Percentiles rank a stretch among this genome's conserved stretches.
Conservation (phyloP, 768 basidiomycete genomes). For the Boletellus ananiceps region DNA sequence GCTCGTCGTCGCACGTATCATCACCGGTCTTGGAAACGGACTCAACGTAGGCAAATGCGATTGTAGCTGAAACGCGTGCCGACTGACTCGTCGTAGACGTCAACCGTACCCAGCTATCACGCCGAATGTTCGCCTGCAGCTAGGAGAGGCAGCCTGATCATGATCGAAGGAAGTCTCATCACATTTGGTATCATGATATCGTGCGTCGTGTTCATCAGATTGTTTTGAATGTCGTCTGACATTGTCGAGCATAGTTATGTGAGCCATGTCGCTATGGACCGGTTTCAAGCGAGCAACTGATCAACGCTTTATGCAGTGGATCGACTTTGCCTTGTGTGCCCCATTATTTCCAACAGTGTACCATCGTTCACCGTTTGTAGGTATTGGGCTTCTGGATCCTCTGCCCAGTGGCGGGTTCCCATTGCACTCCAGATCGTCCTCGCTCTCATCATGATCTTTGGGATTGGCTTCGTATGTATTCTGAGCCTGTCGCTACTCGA, state of each 20-base stretch:
- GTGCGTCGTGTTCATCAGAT: constrained; percentile 32
- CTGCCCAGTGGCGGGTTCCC: constrained; percentile 60
- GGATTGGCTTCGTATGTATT: constrained; percentile 42
- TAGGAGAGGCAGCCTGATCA: constrained; percentile 56
- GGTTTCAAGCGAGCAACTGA: constrained; percentile 1
- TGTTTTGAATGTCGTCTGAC: neutral
- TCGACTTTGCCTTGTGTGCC: constrained; percentile 56
- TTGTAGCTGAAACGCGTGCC: too few relatives aligned
- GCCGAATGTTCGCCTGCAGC: constrained; percentile 62
- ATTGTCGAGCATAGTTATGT: constrained; percentile 15
- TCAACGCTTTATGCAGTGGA: constrained; percentile 39
- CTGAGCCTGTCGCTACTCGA: neutral
- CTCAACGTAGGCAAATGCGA: constrained; percentile 40
- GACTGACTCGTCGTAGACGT: constrained; percentile 39
- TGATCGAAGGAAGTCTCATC: constrained; percentile 62
- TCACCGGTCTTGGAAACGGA: constrained; percentile 65
- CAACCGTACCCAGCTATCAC: constrained; percentile 61
- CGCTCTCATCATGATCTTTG: constrained; percentile 48
- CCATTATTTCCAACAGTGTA: neutral
- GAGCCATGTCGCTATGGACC: constrained; percentile 1
- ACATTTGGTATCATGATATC: constrained; percentile 61
- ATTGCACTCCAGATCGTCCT: constrained; percentile 57
- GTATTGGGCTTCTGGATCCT: constrained; percentile 46
- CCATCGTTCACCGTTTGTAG: constrained; percentile 24
- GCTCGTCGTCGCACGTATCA: constrained; percentile 55